Conservation (phyloP, 2,329 filamentous ascomycete species). For the Exserohilum turcica region DNA sequence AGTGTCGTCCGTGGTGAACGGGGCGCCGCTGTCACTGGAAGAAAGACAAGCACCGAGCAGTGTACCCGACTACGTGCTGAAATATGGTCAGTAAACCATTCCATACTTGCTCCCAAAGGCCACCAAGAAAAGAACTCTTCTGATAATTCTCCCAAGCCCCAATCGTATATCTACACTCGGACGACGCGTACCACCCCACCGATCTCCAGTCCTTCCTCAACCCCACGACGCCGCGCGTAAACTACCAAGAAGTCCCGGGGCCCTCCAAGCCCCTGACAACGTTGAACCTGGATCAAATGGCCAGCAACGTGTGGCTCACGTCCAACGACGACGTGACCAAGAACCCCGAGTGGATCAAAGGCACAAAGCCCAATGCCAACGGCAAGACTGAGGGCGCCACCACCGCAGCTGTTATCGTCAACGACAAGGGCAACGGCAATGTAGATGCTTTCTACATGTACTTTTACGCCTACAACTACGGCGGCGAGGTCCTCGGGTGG, state of each 20-base stretch:
- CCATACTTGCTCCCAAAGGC: too few species aligned
- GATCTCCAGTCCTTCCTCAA: slow-evolving; percentile 51
- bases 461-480: slow-evolving; percentile 64
- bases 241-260: slow-evolving; percentile 41
- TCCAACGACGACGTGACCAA: slow-evolving; percentile 51
- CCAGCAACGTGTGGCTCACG: slow-evolving; percentile 52
- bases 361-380: slow-evolving; percentile 57
- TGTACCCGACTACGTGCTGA: slow-evolving; percentile 47
- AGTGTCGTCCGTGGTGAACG: slow-evolving; percentile 18
- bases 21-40: slow-evolving; percentile 25
- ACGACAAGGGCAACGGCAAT: slow-evolving; percentile 59
- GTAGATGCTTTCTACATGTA: slow-evolving; percentile 69
- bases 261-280: slow-evolving; percentile 48
- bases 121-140: background rate
- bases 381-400: slow-evolving; percentile 59
- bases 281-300: slow-evolving; percentile 52
- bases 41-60: slow-evolving; percentile 29
- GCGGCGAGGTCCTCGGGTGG: slow-evolving; percentile 55
- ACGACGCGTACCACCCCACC: slow-evolving; percentile 52
- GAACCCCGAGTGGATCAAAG: slow-evolving; percentile 54
- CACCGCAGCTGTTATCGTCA: slow-evolving; percentile 61
- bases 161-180: slow-evolving; percentile 52
- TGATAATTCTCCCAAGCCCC: slow-evolving; percentile 46
- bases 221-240: slow-evolving; percentile 48
- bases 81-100: slow-evolving; percentile 41